Percentiles rank a stretch among this genome's conserved stretches.
Conservation (phyloP, 2,329 filamentous ascomycete species). For the Phaeophleospora eucalypticola region DNA sequence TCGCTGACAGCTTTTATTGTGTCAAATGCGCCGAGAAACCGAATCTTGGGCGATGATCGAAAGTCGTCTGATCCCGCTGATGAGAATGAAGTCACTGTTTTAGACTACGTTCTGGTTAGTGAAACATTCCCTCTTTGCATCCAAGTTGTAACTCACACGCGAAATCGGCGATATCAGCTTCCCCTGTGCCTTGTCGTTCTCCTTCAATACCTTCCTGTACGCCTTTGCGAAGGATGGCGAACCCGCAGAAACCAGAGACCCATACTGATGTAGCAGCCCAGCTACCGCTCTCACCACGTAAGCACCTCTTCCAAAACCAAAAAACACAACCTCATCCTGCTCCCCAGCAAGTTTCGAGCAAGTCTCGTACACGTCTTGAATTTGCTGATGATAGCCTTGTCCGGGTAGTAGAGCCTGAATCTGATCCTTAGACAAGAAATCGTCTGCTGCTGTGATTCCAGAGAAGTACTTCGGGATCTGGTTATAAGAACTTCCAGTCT, state of each 20-base stretch:
- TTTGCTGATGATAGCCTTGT: slow-evolving; percentile 20
- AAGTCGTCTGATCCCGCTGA: slow-evolving; percentile 8
- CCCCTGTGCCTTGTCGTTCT: no score
- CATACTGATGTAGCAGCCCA: slow-evolving; percentile 37
- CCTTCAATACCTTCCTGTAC: slow-evolving; percentile 29
- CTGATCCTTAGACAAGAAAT: slow-evolving; percentile 14
- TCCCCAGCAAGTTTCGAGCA: slow-evolving; percentile 18
- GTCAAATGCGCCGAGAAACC: slow-evolving; percentile 39
- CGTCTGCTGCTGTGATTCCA: slow-evolving; percentile 18
- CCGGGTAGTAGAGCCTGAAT: slow-evolving; percentile 16
- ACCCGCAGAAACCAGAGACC: slow-evolving; percentile 24
- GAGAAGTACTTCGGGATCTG: slow-evolving; percentile 18
- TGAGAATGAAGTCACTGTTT: slow-evolving; percentile 13
- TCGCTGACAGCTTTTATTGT: slow-evolving; percentile 32
- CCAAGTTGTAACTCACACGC: no score
- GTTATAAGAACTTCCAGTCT: slow-evolving; percentile 6
- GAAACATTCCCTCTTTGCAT: no score
- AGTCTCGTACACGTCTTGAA: slow-evolving; percentile 24
- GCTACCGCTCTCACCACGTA: slow-evolving; percentile 40
- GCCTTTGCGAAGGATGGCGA: slow-evolving; percentile 26
- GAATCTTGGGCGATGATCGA: slow-evolving; percentile 32
- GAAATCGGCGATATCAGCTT: no score
- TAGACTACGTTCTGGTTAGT: no score
- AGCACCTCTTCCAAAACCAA: slow-evolving; percentile 40
- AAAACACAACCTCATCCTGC: slow-evolving; percentile 40